Evolutionary conservation across 495 filamentous ascomycete genomes (phyloP), one percentile per base, ranked within the genome.

Genomic region (Hypoxylon fragiforme): DNA sequence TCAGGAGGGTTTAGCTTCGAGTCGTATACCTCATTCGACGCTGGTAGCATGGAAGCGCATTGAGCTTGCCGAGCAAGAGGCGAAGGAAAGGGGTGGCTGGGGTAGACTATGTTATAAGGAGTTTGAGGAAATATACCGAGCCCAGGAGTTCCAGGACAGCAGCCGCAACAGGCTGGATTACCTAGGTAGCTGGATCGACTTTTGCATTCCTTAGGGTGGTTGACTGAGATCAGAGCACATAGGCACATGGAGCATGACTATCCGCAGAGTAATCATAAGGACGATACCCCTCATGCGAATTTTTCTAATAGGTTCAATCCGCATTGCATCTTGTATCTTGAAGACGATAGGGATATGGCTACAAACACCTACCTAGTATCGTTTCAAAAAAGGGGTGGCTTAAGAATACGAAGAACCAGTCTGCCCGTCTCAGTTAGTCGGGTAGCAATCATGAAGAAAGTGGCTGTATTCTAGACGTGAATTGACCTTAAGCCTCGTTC

Each of bases 121-220:
- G 70, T 94, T 92, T 66, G 81, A 86, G 51, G 67, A 71, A 19
- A 82, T 87, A 31, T 89, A 92, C 75, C 81, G 79, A 44, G 76
- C 76, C 12, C 65, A 68, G 13, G 65, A 68, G 46, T 77, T 80
- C 41, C 80, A 83, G 38, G 85, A 85, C 26, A 71, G 74, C 32
- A 72, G 64, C 4, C 71, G 73, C 3, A 75, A 72, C 44, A 65
- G 78, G 18, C 76, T 95, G 48, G 86, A 85, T 43, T 94, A 92
- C 70, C 74, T 94, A 24, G 87, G 85, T 13, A 86, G 78, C 47
- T 95, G 90, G 90, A 90, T 92, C 63, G 89, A 94, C 67, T 88
- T 92, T 63, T 83, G 80, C 62, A 80, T 83, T 48, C 79, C 80
- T 8, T 77, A 72, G 57, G 8, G 26, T 30, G 35, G 30, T 37